Evolutionary conservation across 768 basidiomycete genomes (phyloP), one percentile per base, ranked within the genome.

Genomic region (Mycena pura): DNA sequence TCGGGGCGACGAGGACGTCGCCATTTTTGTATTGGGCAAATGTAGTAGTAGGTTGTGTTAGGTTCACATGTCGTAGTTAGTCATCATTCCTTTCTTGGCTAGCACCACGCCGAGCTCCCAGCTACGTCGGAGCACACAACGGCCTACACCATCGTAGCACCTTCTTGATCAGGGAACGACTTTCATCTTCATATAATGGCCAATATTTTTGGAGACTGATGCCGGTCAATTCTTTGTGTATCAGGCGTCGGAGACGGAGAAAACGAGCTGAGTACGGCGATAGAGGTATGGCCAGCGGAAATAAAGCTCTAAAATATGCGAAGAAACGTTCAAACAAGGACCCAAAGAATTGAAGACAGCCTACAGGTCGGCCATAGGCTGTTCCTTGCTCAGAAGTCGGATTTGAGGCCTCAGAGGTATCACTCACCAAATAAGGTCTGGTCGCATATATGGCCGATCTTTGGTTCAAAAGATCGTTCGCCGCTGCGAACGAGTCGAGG

Each of bases 111-210:
- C n/a, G n/a, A n/a, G n/a, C n/a, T n/a, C n/a, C n/a, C n/a, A n/a
- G n/a, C n/a, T n/a, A n/a, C n/a, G n/a, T n/a, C n/a, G n/a, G n/a
- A n/a, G n/a, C n/a, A n/a, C n/a, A n/a, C n/a, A n/a, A n/a, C n/a
- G n/a, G n/a, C n/a, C n/a, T n/a, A n/a, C n/a, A n/a, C n/a, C n/a
- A n/a, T n/a, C n/a, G 31, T 1, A 60, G 15, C 1, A 60, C 22
- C 24, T 51, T 52, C 15, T 52, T 44, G 24, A 50, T 31, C 50
- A 60, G 25, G 36, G 40, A 27, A 17, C 49, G 58, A 32, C 58
- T 60, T 50, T 58, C 57, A 5, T 58, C 48, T 25, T 58, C 57
- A 48, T 58, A 48, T 41, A 58, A 44, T 15, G 47, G 57, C 57
- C 57, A 58, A 19, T 58, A 58, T 28, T 49, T 50, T 34, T 50